Percentiles rank a stretch among this genome's conserved stretches.
Evolutionary conservation across 148 eudicot species (phyloP).

Genomic region (Vaccinium corymbosum): DNA sequence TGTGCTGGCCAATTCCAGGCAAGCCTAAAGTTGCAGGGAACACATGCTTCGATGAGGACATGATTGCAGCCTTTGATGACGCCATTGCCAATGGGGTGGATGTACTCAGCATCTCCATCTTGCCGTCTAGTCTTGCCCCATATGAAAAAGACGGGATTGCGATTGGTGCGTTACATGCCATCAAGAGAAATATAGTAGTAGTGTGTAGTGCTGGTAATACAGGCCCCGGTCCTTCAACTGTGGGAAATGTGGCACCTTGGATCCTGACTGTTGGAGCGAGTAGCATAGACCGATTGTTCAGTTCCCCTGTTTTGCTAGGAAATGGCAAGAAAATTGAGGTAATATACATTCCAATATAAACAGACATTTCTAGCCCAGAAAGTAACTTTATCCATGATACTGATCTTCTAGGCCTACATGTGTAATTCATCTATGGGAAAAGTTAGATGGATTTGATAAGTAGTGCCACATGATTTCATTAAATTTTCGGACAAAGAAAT

Average conservation of each 20-base stretch:
- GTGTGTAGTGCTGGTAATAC: slow-evolving; percentile 22
- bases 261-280: slow-evolving; percentile 25
- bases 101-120: slow-evolving; percentile 18
- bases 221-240: slow-evolving; percentile 17
- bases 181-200: slow-evolving; percentile 18
- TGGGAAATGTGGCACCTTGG: slow-evolving; percentile 21
- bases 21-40: not conserved
- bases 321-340: slow-evolving; percentile 23
- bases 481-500: too few relatives aligned
- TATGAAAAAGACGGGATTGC: slow-evolving; percentile 11
- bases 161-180: slow-evolving; percentile 18
- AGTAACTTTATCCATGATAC: not conserved
- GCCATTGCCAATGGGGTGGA: slow-evolving; percentile 25
- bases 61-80: slow-evolving; percentile 21
- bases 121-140: not conserved
- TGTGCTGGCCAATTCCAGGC: slow-evolving; percentile 23
- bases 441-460: too few relatives aligned
- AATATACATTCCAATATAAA: not conserved
- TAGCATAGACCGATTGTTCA: slow-evolving; percentile 19
- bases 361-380: not conserved
- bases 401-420: too few relatives aligned
- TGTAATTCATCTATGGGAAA: too few relatives aligned
- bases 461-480: too few relatives aligned
- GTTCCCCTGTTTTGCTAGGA: slow-evolving; percentile 17
- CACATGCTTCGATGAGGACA: slow-evolving; percentile 13